A percentile compares a stretch with the other conserved stretches of the same genome.
Evolutionary conservation across 2,329 filamentous ascomycete species (phyloP).

Genomic region (Curvularia eragrostidis): DNA sequence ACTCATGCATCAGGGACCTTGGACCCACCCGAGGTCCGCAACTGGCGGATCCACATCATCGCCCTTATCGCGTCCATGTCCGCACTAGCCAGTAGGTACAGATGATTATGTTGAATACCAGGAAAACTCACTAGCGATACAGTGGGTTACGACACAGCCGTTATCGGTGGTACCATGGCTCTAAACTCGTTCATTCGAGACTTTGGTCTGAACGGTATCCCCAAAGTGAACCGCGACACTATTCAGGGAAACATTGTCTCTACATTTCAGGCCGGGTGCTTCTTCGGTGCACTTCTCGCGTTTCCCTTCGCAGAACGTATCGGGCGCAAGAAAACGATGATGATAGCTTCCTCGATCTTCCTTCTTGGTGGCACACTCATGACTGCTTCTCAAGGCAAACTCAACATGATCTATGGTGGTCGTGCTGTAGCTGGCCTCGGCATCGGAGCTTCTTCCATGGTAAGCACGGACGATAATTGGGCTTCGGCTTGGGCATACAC

Average conservation of each 20-base stretch:
- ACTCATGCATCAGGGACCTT: slow-evolving; percentile 43
- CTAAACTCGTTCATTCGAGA: slow-evolving; percentile 49
- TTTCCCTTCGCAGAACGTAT: slow-evolving; percentile 59
- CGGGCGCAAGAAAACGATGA: slow-evolving; percentile 58
- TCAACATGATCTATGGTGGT: slow-evolving; percentile 48
- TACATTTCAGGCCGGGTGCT: slow-evolving; percentile 49
- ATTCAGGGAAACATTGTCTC: slow-evolving; percentile 51
- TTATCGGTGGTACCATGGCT: slow-evolving; percentile 52
- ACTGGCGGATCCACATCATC: slow-evolving; percentile 46
- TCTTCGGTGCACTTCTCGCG: slow-evolving; percentile 50
- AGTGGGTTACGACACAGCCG: slow-evolving; percentile 47
- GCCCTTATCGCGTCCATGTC: slow-evolving; percentile 48
- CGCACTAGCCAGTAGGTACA: slow-evolving; percentile 42
- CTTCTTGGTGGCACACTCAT: slow-evolving; percentile 51
- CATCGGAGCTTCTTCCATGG: slow-evolving; percentile 48
- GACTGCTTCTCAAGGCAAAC: slow-evolving; percentile 47
- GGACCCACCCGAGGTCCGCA: slow-evolving; percentile 47
- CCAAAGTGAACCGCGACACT: slow-evolving; percentile 43
- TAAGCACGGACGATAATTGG: slow-evolving; percentile 3
- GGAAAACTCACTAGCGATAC: not conserved
- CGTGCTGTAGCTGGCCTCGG: slow-evolving; percentile 50
- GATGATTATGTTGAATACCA: not conserved
- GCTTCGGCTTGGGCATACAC: not conserved
- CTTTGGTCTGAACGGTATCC: slow-evolving; percentile 41
- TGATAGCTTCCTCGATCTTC: slow-evolving; percentile 56